phyloP scores from a whole-genome alignment of 2,329 filamentous ascomycete species.

The Tolypocladium tropicale region DNA sequence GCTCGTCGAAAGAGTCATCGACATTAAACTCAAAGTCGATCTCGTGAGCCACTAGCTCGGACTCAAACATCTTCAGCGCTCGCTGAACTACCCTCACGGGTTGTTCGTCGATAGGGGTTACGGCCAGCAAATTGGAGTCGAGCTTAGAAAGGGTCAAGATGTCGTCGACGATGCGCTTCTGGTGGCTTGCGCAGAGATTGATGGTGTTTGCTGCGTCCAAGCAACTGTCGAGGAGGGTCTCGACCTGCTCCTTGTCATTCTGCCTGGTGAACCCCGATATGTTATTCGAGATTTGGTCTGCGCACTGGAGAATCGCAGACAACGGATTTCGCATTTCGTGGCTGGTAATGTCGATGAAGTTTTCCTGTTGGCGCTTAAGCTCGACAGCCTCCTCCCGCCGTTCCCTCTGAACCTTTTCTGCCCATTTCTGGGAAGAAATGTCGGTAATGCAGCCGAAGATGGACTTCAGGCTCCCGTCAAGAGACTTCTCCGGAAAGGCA shows the following conservation, averaged over 20 bases:
- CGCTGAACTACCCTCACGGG: slow-evolving; percentile 57
- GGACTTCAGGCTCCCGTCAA: slow-evolving; percentile 55
- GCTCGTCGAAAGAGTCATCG: slow-evolving; percentile 53
- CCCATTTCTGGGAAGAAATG: slow-evolving; percentile 77
- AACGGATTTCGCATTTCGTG: slow-evolving; percentile 72
- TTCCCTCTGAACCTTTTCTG: slow-evolving; percentile 68
- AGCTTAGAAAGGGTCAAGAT: slow-evolving; percentile 59
- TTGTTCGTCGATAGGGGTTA: slow-evolving; percentile 60
- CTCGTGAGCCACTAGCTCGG: slow-evolving; percentile 60
- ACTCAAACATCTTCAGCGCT: slow-evolving; percentile 70
- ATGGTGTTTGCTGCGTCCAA: slow-evolving; percentile 76
- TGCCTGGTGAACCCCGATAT: slow-evolving; percentile 31
- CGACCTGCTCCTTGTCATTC: slow-evolving; percentile 30
- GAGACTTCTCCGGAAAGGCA: slow-evolving; percentile 61
- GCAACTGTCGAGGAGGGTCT: slow-evolving; percentile 40
- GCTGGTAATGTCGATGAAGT: slow-evolving; percentile 65
- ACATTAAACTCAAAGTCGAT: slow-evolving; percentile 62
- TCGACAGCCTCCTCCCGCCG: slow-evolving; percentile 74
- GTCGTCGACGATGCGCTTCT: slow-evolving; percentile 63
- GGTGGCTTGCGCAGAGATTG: slow-evolving; percentile 67
- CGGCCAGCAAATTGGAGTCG: slow-evolving; percentile 59
- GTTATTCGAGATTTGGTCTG: slow-evolving; percentile 56
- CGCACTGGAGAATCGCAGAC: slow-evolving; percentile 64
- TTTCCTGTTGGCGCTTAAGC: slow-evolving; percentile 61
- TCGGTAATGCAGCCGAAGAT: slow-evolving; percentile 77